These are phyloP conservation scores for Oropetium thomaeum DNA, from an alignment of 176 grass and related monocot species.

Conservation along the genomic window DNA sequence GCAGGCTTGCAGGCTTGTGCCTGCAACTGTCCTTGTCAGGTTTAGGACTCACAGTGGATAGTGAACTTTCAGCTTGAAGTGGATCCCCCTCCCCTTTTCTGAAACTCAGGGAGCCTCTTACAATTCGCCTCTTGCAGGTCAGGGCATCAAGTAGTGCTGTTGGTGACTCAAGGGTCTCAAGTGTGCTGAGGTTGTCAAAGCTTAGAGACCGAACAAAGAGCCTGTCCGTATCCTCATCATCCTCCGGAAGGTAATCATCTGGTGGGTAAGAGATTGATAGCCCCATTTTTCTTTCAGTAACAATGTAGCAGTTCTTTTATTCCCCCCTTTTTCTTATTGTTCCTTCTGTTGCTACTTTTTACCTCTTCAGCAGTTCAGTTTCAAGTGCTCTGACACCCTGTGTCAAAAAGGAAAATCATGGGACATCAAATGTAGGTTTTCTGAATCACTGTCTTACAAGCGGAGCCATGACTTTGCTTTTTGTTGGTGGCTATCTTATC, in stretches of 20 bases:
- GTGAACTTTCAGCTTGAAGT: conserved; percentile 39
- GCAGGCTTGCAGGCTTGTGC: conserved; percentile 26
- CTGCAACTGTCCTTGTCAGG: conserved; percentile 26
- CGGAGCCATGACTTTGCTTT: not conserved
- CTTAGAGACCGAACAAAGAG: conserved; percentile 58
- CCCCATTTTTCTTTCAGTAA: conserved; percentile 47
- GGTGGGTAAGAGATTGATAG: conserved; percentile 67
- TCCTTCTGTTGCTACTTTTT: conserved; percentile 9
- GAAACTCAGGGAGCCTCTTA: conserved; percentile 61
- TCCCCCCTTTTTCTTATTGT: conserved; percentile 3
- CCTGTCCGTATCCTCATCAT: conserved; percentile 39
- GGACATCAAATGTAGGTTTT: conserved; percentile 2
- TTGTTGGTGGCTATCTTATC: not conserved
- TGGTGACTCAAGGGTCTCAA: conserved; percentile 40
- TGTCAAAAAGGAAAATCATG: not conserved
- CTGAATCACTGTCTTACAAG: not conserved
- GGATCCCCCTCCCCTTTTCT: conserved; percentile 49
- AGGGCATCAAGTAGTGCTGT: conserved; percentile 8
- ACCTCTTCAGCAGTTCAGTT: conserved; percentile 3
- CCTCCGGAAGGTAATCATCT: conserved; percentile 50
- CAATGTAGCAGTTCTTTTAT: not conserved
- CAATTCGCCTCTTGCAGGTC: conserved; percentile 33
- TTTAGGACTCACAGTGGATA: conserved; percentile 45
- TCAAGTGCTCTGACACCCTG: not conserved
- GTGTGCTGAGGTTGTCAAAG: conserved; percentile 41